Conservation (phyloP, 2,329 filamentous ascomycete species). For the Aspergillus eucalypticola region DNA sequence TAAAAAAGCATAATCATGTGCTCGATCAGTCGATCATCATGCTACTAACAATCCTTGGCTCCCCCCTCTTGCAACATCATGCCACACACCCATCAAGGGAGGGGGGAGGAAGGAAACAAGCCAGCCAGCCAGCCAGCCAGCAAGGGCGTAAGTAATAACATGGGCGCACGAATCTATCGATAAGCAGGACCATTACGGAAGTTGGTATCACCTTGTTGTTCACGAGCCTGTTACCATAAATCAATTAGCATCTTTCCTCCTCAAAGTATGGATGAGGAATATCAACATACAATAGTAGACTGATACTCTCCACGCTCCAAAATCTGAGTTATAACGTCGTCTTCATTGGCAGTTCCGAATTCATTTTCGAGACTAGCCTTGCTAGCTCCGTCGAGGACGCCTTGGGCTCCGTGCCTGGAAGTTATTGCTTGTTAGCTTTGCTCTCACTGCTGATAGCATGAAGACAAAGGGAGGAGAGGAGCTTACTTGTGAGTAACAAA, state of each 20-base stretch:
- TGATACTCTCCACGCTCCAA: constrained; percentile 73
- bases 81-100: background rate
- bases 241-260: constrained; percentile 9
- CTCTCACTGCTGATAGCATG: background rate
- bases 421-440: background rate
- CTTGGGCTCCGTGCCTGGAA: constrained; percentile 75
- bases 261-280: background rate
- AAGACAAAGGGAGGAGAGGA: background rate
- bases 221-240: constrained; percentile 25
- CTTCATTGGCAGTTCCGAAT: constrained; percentile 78
- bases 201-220: constrained; percentile 35
- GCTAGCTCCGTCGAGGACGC: constrained; percentile 73
- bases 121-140: constrained; percentile 10
- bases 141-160: constrained; percentile 14
- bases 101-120: background rate
- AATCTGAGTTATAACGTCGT: constrained; percentile 80
- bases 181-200: constrained; percentile 23
- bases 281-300: constrained; percentile 54
- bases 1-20: background rate
- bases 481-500: constrained; percentile 90
- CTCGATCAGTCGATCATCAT: background rate
- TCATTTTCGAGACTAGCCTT: constrained; percentile 76
- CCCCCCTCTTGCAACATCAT: background rate
- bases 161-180: constrained; percentile 6
- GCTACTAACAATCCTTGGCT: background rate